phyloP scores from a whole-genome alignment of 1,284 basidiomycete species.

The Xerocomus minutiporus region DNA sequence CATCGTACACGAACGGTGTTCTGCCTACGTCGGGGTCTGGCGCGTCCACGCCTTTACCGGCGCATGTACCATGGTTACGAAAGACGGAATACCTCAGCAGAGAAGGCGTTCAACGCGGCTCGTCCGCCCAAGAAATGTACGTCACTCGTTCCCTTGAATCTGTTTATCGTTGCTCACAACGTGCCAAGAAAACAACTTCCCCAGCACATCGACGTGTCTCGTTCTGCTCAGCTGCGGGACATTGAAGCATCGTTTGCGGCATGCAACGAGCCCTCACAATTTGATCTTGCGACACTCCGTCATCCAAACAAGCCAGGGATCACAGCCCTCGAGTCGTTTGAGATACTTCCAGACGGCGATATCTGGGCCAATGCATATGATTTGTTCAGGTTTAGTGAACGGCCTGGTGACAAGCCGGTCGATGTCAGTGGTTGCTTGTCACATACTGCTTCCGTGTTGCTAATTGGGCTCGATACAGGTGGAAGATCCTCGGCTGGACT shows the following conservation, averaged over 20 bases:
- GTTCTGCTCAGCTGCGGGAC: constrained; percentile 71
- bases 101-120: constrained; percentile 49
- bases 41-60: constrained; percentile 42
- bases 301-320: constrained; percentile 81
- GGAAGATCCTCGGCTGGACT: constrained; percentile 73
- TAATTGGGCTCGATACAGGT: constrained; percentile 39
- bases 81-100: constrained; percentile 84
- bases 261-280: constrained; percentile 47
- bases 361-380: constrained; percentile 91
- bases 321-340: constrained; percentile 78
- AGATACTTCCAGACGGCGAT: constrained; percentile 81
- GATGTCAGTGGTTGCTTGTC: constrained; percentile 44
- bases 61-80: constrained; percentile 82
- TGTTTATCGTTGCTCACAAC: not conserved
- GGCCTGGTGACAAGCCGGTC: constrained; percentile 70
- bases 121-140: constrained; percentile 54
- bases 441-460: not conserved
- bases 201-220: constrained; percentile 70
- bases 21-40: constrained; percentile 33
- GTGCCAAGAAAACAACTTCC: constrained; percentile 45
- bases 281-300: constrained; percentile 53
- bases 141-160: constrained; percentile 18
- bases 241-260: constrained; percentile 81
- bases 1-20: constrained; percentile 41
- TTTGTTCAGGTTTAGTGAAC: constrained; percentile 82